phyloP scores from a whole-genome alignment of 1,284 basidiomycete species.

The Moesziomyces sp. region DNA sequence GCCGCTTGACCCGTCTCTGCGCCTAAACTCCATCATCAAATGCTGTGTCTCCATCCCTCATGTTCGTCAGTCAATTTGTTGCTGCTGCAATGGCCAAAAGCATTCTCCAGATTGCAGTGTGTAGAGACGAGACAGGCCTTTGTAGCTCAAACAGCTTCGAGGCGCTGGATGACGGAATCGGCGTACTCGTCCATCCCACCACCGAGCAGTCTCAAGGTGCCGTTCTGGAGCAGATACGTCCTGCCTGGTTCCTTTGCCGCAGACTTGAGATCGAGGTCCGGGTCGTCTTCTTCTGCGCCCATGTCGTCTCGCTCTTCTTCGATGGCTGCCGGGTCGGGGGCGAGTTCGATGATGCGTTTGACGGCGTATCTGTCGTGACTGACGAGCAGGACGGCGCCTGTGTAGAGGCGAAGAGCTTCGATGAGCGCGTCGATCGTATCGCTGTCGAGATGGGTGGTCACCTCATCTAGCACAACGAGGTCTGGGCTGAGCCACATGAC shows the following conservation, averaged over 20 bases:
- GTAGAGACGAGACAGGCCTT: too few relatives aligned
- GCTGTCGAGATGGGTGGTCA: conserved; percentile 74
- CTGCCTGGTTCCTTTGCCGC: conserved; percentile 66
- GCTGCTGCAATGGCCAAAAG: too few relatives aligned
- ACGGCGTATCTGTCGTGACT: conserved; percentile 75
- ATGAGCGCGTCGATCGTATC: conserved; percentile 76
- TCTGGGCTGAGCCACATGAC: conserved; percentile 54
- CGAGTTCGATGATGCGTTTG: conserved; percentile 46
- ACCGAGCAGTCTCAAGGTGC: conserved; percentile 69
- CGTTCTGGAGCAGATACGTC: conserved; percentile 70
- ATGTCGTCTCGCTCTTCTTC: conserved; percentile 45
- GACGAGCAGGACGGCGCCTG: conserved; percentile 75
- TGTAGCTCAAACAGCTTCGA: conserved; percentile 4
- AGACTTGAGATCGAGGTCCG: conserved; percentile 37
- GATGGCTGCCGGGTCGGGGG: conserved; percentile 30
- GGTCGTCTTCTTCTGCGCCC: conserved; percentile 55
- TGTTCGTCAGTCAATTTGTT: too few relatives aligned
- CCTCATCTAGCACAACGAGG: conserved; percentile 56
- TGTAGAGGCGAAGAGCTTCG: conserved; percentile 72
- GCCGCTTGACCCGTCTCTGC: too few relatives aligned
- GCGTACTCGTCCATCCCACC: conserved; percentile 70
- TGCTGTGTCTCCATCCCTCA: not conserved
- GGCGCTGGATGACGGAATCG: conserved; percentile 61
- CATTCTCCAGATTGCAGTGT: too few relatives aligned
- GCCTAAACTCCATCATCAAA: too few relatives aligned